These are phyloP conservation scores for Henckelia pumila DNA, from an alignment of 257 asterid genomes.

Conservation along the genomic window DNA sequence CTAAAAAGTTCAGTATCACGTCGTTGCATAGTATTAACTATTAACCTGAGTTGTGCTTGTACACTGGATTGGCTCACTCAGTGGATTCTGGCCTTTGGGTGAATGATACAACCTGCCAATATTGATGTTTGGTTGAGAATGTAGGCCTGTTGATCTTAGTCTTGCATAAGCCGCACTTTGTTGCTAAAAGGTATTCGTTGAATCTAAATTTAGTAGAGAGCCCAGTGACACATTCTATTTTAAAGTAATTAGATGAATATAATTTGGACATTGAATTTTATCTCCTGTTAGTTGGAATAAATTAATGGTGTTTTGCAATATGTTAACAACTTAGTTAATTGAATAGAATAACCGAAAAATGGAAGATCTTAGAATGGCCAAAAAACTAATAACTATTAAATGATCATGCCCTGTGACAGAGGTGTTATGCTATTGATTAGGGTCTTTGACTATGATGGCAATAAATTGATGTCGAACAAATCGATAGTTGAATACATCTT, in stretches of 20 bases:
- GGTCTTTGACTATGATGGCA: neutral
- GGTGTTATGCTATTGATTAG: neutral
- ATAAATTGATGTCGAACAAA: too few species aligned
- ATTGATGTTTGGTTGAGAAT: neutral
- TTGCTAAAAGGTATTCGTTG: neutral
- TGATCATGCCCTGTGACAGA: neutral
- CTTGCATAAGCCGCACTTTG: neutral
- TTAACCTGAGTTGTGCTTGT: constrained; percentile 8
- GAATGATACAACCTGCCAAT: neutral
- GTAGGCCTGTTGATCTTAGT: neutral
- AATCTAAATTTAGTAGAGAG: neutral
- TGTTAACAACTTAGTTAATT: neutral
- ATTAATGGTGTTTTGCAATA: neutral
- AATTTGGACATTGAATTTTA: neutral
- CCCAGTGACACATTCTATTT: neutral
- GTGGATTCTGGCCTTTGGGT: neutral
- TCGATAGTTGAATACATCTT: neutral
- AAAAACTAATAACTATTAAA: neutral
- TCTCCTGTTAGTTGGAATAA: constrained; percentile 1
- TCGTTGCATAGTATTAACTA: neutral
- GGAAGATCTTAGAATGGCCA: neutral
- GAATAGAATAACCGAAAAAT: neutral
- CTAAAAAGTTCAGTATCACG: constrained; percentile 2
- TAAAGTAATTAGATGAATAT: neutral
- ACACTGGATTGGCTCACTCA: constrained; percentile 6